Conservation (phyloP, 2,329 filamentous ascomycete species). For the Gliomastix tumulicola region DNA sequence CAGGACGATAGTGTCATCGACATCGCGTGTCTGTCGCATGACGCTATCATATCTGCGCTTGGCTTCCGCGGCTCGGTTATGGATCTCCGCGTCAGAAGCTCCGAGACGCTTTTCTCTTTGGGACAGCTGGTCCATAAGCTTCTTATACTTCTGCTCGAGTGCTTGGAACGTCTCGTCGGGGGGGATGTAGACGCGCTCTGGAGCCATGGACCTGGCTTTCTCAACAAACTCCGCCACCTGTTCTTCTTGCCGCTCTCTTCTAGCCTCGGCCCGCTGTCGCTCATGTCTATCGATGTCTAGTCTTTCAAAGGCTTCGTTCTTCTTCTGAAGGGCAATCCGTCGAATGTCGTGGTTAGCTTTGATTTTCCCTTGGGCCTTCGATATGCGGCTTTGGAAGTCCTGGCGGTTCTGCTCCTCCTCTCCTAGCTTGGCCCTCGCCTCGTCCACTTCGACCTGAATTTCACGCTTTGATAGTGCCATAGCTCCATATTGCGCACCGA, state of each 20-base stretch:
- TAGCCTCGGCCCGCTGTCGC: conserved; percentile 35
- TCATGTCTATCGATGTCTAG: conserved; percentile 40
- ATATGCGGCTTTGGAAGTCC: conserved; percentile 37
- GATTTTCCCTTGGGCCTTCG: conserved; percentile 49
- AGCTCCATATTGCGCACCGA: conserved; percentile 48
- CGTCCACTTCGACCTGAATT: conserved; percentile 34
- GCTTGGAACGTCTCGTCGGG: conserved; percentile 55
- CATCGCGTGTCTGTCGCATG: conserved; percentile 29
- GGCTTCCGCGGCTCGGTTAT: conserved; percentile 35
- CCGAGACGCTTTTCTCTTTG: conserved; percentile 52
- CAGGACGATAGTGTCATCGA: conserved; percentile 30
- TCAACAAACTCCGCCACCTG: conserved; percentile 45
- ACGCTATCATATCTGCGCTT: conserved; percentile 34
- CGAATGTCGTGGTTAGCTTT: conserved; percentile 40
- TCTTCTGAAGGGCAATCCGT: conserved; percentile 47
- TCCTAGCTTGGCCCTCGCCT: conserved; percentile 22
- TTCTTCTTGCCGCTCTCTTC: conserved; percentile 36
- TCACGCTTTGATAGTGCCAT: conserved; percentile 40
- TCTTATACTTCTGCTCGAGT: conserved; percentile 45
- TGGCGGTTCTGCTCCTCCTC: conserved; percentile 27
- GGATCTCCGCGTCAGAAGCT: conserved; percentile 58
- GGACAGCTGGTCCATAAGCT: conserved; percentile 50
- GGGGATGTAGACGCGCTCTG: conserved; percentile 53
- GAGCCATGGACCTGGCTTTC: conserved; percentile 46
- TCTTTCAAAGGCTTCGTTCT: conserved; percentile 51